A percentile compares a stretch with the other conserved stretches of the same genome.
These are phyloP conservation scores for Glycyrrhiza uralensis DNA, from an alignment of 306 rosid genomes.

Conservation along the genomic window DNA sequence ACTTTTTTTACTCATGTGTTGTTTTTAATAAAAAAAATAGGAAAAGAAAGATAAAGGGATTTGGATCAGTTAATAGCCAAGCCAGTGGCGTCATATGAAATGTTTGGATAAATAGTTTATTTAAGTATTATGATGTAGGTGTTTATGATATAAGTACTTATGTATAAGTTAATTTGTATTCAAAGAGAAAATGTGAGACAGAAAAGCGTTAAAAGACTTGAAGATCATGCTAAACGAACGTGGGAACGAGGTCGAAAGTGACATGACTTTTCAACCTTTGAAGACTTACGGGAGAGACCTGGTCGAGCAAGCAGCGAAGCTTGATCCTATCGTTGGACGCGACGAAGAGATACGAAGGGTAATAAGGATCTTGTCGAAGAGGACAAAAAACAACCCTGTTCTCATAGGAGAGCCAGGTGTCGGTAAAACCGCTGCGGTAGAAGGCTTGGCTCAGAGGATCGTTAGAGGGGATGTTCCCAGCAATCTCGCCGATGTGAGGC, in stretches of 20 bases:
- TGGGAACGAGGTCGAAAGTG: constrained; percentile 74
- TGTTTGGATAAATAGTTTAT: too few species aligned
- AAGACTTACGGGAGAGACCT: constrained; percentile 81
- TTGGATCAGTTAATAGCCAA: too few species aligned
- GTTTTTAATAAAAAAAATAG: too few species aligned
- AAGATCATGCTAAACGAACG: too few species aligned
- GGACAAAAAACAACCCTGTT: constrained; percentile 82
- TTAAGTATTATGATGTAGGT: too few species aligned
- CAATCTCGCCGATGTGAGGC: constrained; percentile 72
- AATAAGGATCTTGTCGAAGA: constrained; percentile 60
- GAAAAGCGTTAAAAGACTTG: too few species aligned
- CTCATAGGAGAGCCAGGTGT: constrained; percentile 93
- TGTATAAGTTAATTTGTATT: too few species aligned
- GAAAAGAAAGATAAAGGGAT: too few species aligned
- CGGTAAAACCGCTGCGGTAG: constrained; percentile 87
- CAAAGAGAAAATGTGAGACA: too few species aligned
- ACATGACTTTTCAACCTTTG: constrained; percentile 63
- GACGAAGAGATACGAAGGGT: constrained; percentile 83
- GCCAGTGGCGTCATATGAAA: too few species aligned
- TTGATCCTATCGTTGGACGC: constrained; percentile 78
- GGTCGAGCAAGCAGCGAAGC: constrained; percentile 80
- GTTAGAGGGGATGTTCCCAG: constrained; percentile 75
- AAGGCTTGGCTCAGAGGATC: constrained; percentile 83
- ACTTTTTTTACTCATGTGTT: too few species aligned
- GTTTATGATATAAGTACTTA: too few species aligned